A percentile compares a stretch with the other conserved stretches of the same genome.
phyloP scores from a whole-genome alignment of 345 rosid genomes.

The Aegle marmelos region DNA sequence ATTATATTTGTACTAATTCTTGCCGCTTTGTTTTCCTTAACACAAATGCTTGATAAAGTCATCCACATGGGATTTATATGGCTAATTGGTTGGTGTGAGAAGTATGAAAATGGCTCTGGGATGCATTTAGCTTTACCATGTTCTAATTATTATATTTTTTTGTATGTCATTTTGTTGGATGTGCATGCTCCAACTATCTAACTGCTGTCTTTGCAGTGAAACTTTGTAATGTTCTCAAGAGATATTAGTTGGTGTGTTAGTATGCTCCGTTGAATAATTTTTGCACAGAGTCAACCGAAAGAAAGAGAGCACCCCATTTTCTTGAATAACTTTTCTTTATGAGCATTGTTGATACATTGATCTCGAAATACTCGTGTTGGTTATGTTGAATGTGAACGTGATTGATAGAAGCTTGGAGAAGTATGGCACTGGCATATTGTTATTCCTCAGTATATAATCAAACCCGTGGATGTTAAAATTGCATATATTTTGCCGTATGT shows the following conservation, averaged over 20 bases:
- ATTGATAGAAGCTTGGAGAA: not conserved
- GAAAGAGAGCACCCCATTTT: not conserved
- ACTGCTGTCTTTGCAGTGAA: not conserved
- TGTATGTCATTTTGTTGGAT: not conserved
- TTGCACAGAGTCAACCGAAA: not conserved
- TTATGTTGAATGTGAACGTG: not conserved
- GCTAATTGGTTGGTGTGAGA: not conserved
- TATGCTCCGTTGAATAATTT: not conserved
- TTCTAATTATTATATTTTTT: not conserved
- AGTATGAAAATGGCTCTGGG: not conserved
- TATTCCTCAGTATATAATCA: not conserved
- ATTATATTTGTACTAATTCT: not conserved
- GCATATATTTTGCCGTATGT: not conserved
- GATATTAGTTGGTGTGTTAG: too few relatives aligned
- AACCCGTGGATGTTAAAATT: not conserved
- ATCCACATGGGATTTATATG: not conserved
- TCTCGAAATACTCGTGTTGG: not conserved
- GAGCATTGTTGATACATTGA: not conserved
- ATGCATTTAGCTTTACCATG: not conserved
- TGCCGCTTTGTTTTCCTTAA: not conserved
- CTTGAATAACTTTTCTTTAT: not conserved
- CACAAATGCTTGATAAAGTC: not conserved
- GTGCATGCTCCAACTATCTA: not conserved
- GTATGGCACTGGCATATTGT: not conserved
- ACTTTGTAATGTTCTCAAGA: not conserved